Base-by-base conservation (phyloP, 192 early-diverging fungal genomes). In the Coemansia sp. region DNA sequence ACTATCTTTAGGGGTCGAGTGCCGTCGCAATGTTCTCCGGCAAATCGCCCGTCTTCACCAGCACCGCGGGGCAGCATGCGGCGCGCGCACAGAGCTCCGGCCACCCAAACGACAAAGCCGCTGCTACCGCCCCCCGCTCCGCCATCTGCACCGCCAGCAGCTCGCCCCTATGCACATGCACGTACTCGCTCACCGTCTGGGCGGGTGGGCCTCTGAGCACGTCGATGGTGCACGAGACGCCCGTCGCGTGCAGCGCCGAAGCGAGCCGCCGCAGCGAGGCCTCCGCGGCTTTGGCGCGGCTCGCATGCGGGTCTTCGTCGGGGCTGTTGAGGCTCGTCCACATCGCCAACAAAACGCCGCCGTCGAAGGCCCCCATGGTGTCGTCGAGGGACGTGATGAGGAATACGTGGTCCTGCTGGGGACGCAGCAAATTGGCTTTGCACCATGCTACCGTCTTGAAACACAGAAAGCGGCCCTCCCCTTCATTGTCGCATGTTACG, bases 401-500 rank as follows among this genome's bases (percentile, higher is more conserved):
- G 41, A 83, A 83, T 37, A 83, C 75, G 46, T 83, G 80, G 75
- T 83, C 80, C 17, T 74, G 61, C 5, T 9, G 3, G 0, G 71
- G 6, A 3, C 80, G 75, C 4, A 83, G 41, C 13, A 83, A 19
- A 50, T 83, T 83, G 16, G 75, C 76, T 27, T 83, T 83, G 46
- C 57, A 64, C 80, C 80, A 83, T 0, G 80, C 80, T 0, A 83
- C 62, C 10, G 76, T 74, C 40, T 83, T 83, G 66, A 78, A 77
- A 10, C 64, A 33, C 4, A 66, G 37, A 53, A 69, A 78, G 37
- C 76, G 62, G 21, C 63, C 59, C 29, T 33, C 36, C n/a, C 19
- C 34, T 6, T 48, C 51, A 2, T 67, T 60, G 36, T 59, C 59
- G 27, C 45, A 62, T 1, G 42, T 53, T 13, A 83, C 62, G 13